A percentile compares a stretch with the other conserved stretches of the same genome.
Evolutionary conservation across 2,329 filamentous ascomycete genomes (phyloP).

Genomic region (Hypomyces rosellus): DNA sequence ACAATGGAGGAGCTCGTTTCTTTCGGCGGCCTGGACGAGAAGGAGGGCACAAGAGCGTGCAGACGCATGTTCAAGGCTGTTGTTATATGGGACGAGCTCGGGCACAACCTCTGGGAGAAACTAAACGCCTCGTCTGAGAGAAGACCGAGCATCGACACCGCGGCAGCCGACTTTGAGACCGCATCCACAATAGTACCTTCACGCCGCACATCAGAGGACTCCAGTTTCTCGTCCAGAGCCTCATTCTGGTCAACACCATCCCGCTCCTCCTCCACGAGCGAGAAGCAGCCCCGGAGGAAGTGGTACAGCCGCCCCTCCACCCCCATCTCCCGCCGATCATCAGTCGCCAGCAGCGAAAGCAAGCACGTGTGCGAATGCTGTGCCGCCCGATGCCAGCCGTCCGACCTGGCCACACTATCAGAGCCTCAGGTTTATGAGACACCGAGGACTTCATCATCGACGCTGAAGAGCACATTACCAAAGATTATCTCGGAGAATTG

Average conservation of each 20-base stretch:
- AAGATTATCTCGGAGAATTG: too few relatives aligned
- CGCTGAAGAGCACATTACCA: too few relatives aligned
- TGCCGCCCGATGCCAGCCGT: too few relatives aligned
- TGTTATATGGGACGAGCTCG: conserved; percentile 33
- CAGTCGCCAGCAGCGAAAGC: not conserved
- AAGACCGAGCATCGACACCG: not conserved
- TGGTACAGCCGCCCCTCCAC: not conserved
- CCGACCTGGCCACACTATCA: too few relatives aligned
- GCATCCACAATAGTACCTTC: not conserved
- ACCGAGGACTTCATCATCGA: too few relatives aligned
- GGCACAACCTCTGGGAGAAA: conserved; percentile 28
- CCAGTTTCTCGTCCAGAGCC: not conserved
- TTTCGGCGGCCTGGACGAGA: conserved; percentile 27
- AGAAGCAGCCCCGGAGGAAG: not conserved
- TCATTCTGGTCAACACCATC: not conserved
- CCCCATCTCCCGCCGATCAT: too few relatives aligned
- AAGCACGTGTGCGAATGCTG: too few relatives aligned
- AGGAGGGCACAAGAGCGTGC: conserved; percentile 30
- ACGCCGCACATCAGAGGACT: not conserved
- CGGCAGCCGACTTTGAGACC: not conserved
- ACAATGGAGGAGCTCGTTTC: conserved; percentile 28
- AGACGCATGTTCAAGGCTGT: conserved; percentile 32
- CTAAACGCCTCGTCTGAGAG: conserved; percentile 16
- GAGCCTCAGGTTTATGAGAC: too few relatives aligned
- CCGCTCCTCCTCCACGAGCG: not conserved